phyloP scores from a whole-genome alignment of 2,329 filamentous ascomycete species.

The Fusarium compactum region DNA sequence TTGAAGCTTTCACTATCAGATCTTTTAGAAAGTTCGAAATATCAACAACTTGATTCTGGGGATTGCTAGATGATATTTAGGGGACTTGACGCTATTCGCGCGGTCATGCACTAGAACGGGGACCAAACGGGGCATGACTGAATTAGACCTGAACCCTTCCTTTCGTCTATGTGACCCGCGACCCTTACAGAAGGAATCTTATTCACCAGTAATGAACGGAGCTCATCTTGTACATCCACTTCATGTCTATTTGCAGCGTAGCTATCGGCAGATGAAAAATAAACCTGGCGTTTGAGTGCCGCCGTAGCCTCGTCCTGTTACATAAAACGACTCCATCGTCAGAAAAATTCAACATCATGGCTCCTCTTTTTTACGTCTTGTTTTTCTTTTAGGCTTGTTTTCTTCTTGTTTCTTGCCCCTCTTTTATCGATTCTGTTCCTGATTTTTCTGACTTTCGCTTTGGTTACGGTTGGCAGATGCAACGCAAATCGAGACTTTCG shows the following conservation, averaged over 20 bases:
- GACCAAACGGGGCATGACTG: constrained; percentile 30
- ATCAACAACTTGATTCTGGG: background rate
- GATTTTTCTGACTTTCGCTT: constrained; percentile 18
- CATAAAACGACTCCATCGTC: constrained; percentile 32
- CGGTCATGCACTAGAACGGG: constrained; percentile 37
- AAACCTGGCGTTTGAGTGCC: constrained; percentile 18
- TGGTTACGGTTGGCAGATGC: constrained; percentile 8
- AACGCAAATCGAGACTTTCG: background rate
- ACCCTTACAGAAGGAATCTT: constrained; percentile 18
- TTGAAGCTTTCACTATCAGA: constrained; percentile 4
- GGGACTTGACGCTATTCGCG: constrained; percentile 18
- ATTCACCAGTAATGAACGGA: constrained; percentile 2
- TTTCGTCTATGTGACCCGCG: background rate
- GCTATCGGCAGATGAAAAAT: constrained; percentile 20
- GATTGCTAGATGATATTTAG: background rate
- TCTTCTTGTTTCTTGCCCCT: constrained; percentile 16
- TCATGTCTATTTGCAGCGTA: background rate
- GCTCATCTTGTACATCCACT: constrained; percentile 1
- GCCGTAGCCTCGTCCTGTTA: constrained; percentile 28
- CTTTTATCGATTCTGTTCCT: constrained; percentile 16
- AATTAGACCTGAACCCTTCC: constrained; percentile 14
- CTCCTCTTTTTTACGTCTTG: constrained; percentile 40
- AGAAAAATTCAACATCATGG: constrained; percentile 4
- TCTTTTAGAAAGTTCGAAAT: background rate
- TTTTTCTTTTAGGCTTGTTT: constrained; percentile 13